A percentile compares a stretch with the other conserved stretches of the same genome.
Conservation (phyloP, 768 basidiomycete genomes). For the Leccinum subtestaceum region DNA sequence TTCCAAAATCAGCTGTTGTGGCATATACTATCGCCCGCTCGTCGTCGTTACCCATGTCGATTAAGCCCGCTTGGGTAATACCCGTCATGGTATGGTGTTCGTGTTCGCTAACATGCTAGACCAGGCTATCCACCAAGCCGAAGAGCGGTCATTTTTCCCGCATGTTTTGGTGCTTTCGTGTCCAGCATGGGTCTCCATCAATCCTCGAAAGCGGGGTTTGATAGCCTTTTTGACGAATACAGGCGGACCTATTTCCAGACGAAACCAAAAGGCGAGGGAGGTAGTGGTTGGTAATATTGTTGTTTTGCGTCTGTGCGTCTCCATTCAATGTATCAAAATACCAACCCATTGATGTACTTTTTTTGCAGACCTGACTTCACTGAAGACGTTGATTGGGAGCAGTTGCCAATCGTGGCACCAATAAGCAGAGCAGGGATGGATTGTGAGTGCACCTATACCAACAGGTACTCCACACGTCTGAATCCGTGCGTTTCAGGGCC, state of each 20-base stretch:
- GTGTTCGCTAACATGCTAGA: constrained; percentile 1
- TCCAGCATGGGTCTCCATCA: constrained; percentile 32
- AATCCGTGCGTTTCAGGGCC: constrained; percentile 46
- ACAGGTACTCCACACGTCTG: not conserved
- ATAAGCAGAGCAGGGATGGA: constrained; percentile 45
- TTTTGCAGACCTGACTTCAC: constrained; percentile 48
- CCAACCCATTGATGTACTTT: not conserved
- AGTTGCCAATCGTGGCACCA: constrained; percentile 44
- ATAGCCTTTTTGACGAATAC: constrained; percentile 48
- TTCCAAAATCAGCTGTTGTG: constrained; percentile 38
- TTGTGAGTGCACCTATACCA: constrained; percentile 37
- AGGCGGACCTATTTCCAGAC: constrained; percentile 39
- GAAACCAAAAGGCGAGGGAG: constrained; percentile 35
- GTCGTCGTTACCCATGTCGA: constrained; percentile 21
- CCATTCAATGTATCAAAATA: not conserved
- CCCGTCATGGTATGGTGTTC: not conserved
- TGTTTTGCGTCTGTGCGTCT: constrained; percentile 51
- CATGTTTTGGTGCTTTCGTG: constrained; percentile 47
- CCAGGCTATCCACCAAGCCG: constrained; percentile 25
- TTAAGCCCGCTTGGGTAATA: constrained; percentile 42
- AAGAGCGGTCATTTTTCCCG: constrained; percentile 41
- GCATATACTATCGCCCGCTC: constrained; percentile 34
- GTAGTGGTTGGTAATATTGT: constrained; percentile 45
- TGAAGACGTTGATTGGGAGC: constrained; percentile 51
- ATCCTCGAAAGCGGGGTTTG: constrained; percentile 35